A percentile compares a stretch with the other conserved stretches of the same genome.
These are phyloP conservation scores for Daucus carota DNA, from an alignment of 129 eudicot species.

Conservation along the genomic window DH1_v3.0 NC_030387.2:41214001-41214500, in stretches of 20 bases:
- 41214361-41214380: not conserved
- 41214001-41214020: not conserved
- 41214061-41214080: conserved; percentile 89
- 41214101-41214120: conserved; percentile 99
- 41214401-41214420: conserved; percentile 4
- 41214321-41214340: conserved; percentile 89
- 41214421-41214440: conserved; percentile 48
- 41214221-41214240: not conserved
- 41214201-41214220: conserved; percentile 2
- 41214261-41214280: conserved; percentile 18
- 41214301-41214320: conserved; percentile 98
- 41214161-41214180: conserved; percentile 70
- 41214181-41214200: not conserved
- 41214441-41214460: conserved; percentile 96
- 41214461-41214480: conserved; percentile 97
- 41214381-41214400: conserved; percentile 7
- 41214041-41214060: not conserved
- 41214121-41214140: conserved; percentile 96
- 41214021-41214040: not conserved
- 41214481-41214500: conserved; percentile 98
- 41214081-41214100: conserved; percentile 93
- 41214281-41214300: conserved; percentile 88
- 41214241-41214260: not conserved
- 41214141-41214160: no score
- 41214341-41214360: conserved; percentile 62